A percentile compares a stretch with the other conserved stretches of the same genome.
These are phyloP conservation scores for Ceratocystis diversiconidia DNA, from an alignment of 2,329 filamentous ascomycete species.

Conservation along the genomic window DNA sequence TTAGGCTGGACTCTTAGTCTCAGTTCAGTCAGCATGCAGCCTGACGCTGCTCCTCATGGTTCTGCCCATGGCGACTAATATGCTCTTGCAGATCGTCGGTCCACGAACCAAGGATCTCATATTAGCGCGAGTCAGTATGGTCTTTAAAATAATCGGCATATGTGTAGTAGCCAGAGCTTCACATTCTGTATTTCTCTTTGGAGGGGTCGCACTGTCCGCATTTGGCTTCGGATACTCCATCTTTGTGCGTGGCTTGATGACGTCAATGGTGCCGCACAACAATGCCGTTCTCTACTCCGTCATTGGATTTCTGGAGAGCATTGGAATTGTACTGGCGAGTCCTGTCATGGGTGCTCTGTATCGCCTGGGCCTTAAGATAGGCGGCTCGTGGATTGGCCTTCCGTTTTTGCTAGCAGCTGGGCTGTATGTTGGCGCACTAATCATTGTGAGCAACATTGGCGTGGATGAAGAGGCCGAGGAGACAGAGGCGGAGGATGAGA, in stretches of 20 bases:
- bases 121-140: constrained; percentile 19
- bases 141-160: constrained; percentile 18
- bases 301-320: constrained; percentile 19
- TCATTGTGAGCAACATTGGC: constrained; percentile 15
- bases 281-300: constrained; percentile 19
- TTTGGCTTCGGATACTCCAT: constrained; percentile 18
- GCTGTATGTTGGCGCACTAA: constrained; percentile 15
- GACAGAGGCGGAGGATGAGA: neutral
- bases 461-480: constrained; percentile 7
- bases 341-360: constrained; percentile 20
- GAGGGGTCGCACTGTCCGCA: constrained; percentile 14
- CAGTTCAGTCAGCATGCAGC: constrained; percentile 15
- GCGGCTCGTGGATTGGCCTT: constrained; percentile 17
- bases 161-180: constrained; percentile 13
- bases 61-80: constrained; percentile 8
- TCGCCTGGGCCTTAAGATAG: constrained; percentile 17
- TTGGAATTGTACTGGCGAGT: constrained; percentile 18
- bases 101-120: constrained; percentile 17
- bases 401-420: constrained; percentile 18
- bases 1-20: constrained; percentile 14
- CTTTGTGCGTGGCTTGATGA: constrained; percentile 19
- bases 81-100: constrained; percentile 7
- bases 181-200: constrained; percentile 13
- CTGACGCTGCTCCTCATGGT: constrained; percentile 13
- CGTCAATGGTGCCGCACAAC: constrained; percentile 18